These are phyloP conservation scores for Acer yangbiense DNA, from an alignment of 345 rosid species.

Conservation along the genomic window DNA sequence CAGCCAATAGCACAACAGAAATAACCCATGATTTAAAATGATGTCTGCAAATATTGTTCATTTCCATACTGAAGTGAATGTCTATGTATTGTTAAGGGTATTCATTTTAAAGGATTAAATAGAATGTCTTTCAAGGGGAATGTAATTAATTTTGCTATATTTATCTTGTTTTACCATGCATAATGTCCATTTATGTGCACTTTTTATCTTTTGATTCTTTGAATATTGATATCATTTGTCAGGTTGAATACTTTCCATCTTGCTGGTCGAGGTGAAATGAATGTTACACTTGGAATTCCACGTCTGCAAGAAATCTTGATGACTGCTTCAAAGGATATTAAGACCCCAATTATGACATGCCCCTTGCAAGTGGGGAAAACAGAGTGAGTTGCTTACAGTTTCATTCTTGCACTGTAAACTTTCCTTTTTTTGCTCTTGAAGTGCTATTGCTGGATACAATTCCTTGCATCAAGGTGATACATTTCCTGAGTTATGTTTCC, in stretches of 20 bases:
- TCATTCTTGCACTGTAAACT: neutral
- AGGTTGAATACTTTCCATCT: conserved; percentile 99
- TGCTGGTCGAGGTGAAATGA: conserved; percentile 99
- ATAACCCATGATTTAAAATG: neutral
- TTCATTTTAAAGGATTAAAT: neutral
- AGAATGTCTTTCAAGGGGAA: conserved; percentile 2
- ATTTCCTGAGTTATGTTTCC: conserved; percentile 9
- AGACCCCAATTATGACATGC: conserved; percentile 94
- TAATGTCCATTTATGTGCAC: neutral
- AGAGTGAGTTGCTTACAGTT: conserved; percentile 48
- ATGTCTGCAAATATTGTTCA: neutral
- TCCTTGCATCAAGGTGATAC: neutral
- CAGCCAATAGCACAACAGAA: neutral
- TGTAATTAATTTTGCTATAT: neutral
- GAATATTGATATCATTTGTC: conserved; percentile 22
- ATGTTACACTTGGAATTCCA: conserved; percentile 96
- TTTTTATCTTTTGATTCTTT: conserved; percentile 2
- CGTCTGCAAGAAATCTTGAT: conserved; percentile 96
- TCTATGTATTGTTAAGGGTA: neutral
- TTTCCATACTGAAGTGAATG: neutral
- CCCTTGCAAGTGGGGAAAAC: conserved; percentile 70
- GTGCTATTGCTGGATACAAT: neutral
- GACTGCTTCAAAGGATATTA: conserved; percentile 79
- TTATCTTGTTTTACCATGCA: neutral
- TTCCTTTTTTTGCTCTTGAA: neutral